Conservation (phyloP, 495 filamentous ascomycete species). For the Aspergillus diversus region DNA sequence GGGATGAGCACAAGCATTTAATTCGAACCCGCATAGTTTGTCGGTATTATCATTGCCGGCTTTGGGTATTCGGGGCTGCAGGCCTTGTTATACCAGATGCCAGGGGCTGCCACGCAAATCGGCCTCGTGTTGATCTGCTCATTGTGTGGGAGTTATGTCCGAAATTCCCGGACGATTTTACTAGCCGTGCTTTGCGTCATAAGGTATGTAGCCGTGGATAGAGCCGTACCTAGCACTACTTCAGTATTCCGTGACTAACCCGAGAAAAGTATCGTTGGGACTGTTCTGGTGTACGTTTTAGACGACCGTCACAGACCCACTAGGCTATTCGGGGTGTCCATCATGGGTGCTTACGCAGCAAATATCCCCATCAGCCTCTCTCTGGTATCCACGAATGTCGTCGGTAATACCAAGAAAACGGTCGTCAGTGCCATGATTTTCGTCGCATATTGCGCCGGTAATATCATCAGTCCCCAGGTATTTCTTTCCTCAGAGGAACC, state of each 20-base stretch:
- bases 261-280: not conserved
- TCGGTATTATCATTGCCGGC: constrained; percentile 5
- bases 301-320: not conserved
- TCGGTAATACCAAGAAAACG: constrained; percentile 9
- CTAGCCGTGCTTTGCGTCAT: not conserved
- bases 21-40: not conserved
- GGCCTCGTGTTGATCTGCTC: constrained; percentile 1
- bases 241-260: not conserved
- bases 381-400: constrained; percentile 7
- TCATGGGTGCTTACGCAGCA: not conserved
- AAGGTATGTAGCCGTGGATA: not conserved
- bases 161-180: not conserved
- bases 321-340: not conserved
- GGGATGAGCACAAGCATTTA: not conserved
- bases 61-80: constrained; percentile 4
- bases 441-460: constrained; percentile 10
- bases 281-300: not conserved
- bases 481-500: constrained; percentile 10
- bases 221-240: too few relatives aligned
- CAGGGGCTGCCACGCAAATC: constrained; percentile 8
- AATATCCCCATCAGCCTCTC: constrained; percentile 8
- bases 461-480: constrained; percentile 13
- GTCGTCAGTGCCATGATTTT: constrained; percentile 12
- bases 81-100: constrained; percentile 13
- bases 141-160: not conserved